Evolutionary conservation across 176 grass and related monocot genomes (phyloP).

Genomic region (barley (Hordeum vulgare)): DNA sequence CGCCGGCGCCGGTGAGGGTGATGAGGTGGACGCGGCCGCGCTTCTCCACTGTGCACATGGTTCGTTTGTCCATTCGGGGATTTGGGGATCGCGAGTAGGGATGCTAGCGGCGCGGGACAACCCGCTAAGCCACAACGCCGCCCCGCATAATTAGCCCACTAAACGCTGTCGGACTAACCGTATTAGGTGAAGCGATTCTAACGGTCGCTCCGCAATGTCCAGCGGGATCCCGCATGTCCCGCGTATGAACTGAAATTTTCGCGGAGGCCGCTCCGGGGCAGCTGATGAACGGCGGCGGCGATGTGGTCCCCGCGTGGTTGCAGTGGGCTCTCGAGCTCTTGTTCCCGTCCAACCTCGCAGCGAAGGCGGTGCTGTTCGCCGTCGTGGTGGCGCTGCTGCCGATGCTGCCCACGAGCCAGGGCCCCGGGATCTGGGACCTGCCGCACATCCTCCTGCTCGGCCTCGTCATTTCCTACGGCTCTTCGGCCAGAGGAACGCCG

Average conservation of each 20-base stretch:
- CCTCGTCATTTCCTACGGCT: slow-evolving; percentile 72
- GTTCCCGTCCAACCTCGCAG: slow-evolving; percentile 42
- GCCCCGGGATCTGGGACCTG: slow-evolving; percentile 63
- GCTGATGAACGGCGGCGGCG: neutral
- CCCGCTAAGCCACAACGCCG: no score
- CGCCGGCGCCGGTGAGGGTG: slow-evolving; percentile 51
- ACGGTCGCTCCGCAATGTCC: no score
- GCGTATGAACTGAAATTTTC: no score
- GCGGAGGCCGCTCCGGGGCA: neutral
- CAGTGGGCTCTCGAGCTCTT: slow-evolving; percentile 24
- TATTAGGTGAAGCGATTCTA: no score
- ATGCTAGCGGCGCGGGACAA: no score
- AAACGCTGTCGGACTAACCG: no score
- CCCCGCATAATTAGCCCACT: no score
- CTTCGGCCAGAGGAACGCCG: slow-evolving; percentile 57
- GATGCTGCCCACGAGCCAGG: slow-evolving; percentile 37
- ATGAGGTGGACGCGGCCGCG: slow-evolving; percentile 50
- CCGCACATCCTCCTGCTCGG: slow-evolving; percentile 71
- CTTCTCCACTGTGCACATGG: slow-evolving; percentile 46
- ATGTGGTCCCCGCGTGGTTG: neutral
- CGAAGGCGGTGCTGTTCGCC: slow-evolving; percentile 52
- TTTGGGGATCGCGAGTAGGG: neutral
- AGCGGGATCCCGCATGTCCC: no score
- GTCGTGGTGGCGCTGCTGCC: slow-evolving; percentile 55
- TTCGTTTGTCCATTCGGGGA: neutral